Conservation (phyloP, 2,329 filamentous ascomycete genomes). For the Hawksworthiomyces lignivorus region DNA sequence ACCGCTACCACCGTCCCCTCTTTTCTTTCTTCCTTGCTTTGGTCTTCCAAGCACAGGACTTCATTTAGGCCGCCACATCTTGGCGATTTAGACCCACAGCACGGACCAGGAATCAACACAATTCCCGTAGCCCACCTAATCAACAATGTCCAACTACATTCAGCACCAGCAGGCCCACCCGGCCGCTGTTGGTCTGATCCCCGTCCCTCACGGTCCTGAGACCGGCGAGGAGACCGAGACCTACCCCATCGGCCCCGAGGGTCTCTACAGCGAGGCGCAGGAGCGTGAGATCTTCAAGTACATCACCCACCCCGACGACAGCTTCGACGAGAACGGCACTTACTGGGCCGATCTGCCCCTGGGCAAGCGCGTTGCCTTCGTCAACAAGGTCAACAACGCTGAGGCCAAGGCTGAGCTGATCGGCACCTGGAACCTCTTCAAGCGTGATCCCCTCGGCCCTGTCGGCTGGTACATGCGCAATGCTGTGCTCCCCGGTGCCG, state of each 20-base stretch:
- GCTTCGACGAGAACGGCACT: constrained; percentile 69
- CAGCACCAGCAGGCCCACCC: constrained; percentile 34
- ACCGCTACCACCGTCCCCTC: no score
- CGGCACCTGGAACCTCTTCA: constrained; percentile 69
- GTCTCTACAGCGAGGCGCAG: constrained; percentile 35
- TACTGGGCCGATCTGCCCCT: constrained; percentile 91
- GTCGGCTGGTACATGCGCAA: constrained; percentile 83
- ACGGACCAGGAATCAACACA: no score
- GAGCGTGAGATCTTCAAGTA: constrained; percentile 63
- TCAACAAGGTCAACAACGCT: constrained; percentile 61
- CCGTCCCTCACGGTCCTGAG: constrained; percentile 45
- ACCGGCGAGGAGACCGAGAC: constrained; percentile 43
- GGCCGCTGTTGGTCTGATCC: constrained; percentile 42
- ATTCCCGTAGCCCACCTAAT: no score
- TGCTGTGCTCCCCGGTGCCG: constrained; percentile 85
- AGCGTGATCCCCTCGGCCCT: constrained; percentile 76
- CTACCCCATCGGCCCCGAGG: constrained; percentile 30
- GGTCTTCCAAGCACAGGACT: no score
- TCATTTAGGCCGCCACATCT: no score
- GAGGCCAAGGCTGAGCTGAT: constrained; percentile 63
- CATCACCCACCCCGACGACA: constrained; percentile 81
- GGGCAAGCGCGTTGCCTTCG: constrained; percentile 63
- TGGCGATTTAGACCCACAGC: no score
- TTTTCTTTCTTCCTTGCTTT: no score
- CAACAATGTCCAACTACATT: constrained; percentile 28